Conservation (phyloP, 2,329 filamentous ascomycete species). For the Ascochyta rabiei region DNA sequence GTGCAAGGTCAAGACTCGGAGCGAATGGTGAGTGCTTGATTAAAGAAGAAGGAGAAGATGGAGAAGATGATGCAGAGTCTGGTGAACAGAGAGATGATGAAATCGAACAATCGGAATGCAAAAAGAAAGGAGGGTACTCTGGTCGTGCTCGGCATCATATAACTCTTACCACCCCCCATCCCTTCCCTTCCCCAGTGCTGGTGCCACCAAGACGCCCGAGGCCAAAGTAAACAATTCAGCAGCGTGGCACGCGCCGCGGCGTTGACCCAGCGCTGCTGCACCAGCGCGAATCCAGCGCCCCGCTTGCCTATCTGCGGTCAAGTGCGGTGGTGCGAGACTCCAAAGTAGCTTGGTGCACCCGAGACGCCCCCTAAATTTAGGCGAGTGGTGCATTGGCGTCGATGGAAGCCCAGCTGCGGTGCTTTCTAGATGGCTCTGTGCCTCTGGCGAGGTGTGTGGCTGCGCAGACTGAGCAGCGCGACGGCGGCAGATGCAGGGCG, state of each 20-base stretch:
- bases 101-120: background rate
- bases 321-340: background rate
- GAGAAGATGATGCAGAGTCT: background rate
- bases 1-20: constrained; percentile 18
- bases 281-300: background rate
- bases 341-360: constrained; percentile 1
- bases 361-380: constrained; percentile 13
- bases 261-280: background rate
- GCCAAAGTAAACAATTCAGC: constrained; percentile 5
- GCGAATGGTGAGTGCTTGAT: constrained; percentile 28
- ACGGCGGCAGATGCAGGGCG: no score
- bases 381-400: constrained; percentile 3
- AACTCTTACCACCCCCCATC: background rate
- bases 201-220: background rate
- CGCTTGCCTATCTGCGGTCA: background rate
- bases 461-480: no score
- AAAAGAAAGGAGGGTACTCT: background rate
- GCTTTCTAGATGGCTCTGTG: background rate
- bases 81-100: no score
- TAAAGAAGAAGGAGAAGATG: background rate
- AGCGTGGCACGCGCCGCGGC: constrained; percentile 7
- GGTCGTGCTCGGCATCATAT: background rate
- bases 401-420: background rate
- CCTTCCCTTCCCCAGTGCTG: background rate
- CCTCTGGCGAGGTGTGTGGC: background rate